A percentile compares a stretch with the other conserved stretches of the same genome.
These are phyloP conservation scores for Panicum virgatum DNA, from an alignment of 202 grass and related monocot genomes.

Conservation along the genomic window DNA sequence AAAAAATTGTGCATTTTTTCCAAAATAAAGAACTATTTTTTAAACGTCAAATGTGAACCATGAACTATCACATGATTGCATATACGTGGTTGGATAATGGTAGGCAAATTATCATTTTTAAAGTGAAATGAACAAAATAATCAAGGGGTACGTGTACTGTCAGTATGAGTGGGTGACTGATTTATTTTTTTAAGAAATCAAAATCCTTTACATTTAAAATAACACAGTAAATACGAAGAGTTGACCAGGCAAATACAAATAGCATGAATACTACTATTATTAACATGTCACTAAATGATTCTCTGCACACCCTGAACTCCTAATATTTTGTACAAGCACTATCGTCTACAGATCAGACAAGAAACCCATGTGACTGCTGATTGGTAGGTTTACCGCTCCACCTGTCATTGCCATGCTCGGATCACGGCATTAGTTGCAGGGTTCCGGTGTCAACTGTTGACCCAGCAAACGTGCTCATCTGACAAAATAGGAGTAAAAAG, in stretches of 20 bases:
- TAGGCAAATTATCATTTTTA: neutral
- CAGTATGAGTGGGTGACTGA: neutral
- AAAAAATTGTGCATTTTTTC: neutral
- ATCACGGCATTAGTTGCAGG: neutral
- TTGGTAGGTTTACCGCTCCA: constrained; percentile 22
- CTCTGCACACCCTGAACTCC: constrained; percentile 6
- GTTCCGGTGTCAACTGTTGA: constrained; percentile 35
- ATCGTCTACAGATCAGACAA: neutral
- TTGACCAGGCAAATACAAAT: neutral
- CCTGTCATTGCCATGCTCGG: neutral
- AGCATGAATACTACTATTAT: neutral
- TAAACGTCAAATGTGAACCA: constrained; percentile 28
- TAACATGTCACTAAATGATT: constrained; percentile 9
- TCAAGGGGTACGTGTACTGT: neutral
- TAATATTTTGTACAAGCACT: neutral
- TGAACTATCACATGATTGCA: constrained; percentile 36
- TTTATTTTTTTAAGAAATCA: neutral
- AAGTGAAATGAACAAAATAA: neutral
- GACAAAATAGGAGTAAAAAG: no score
- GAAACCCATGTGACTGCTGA: constrained; percentile 26
- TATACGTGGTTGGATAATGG: neutral
- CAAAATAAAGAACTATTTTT: neutral
- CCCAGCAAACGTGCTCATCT: constrained; percentile 23
- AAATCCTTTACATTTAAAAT: neutral
- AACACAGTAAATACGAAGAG: neutral